Percentiles rank a stretch among this genome's conserved stretches.
Conservation (phyloP, 2,329 filamentous ascomycete species). For the Colletotrichum caudatum region DNA sequence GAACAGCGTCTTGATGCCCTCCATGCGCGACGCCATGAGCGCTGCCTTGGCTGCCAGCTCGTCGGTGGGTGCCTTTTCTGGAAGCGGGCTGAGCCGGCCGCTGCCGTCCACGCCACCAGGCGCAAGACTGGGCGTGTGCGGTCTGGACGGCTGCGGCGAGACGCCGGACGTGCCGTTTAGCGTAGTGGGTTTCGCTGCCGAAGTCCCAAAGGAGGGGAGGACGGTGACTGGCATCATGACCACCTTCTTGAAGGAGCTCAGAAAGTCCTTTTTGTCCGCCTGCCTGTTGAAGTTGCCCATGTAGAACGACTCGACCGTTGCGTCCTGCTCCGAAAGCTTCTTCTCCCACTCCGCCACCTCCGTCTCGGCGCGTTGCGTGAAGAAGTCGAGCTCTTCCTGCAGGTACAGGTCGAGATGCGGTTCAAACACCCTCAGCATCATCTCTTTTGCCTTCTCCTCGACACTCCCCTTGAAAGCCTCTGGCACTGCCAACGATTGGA, state of each 20-base stretch:
- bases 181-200: slow-evolving; percentile 43
- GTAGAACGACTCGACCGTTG: slow-evolving; percentile 90
- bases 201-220: slow-evolving; percentile 71
- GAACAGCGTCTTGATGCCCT: slow-evolving; percentile 94
- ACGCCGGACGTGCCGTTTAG: slow-evolving; percentile 49
- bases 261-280: slow-evolving; percentile 95
- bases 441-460: slow-evolving; percentile 72
- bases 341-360: slow-evolving; percentile 91
- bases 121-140: slow-evolving; percentile 61
- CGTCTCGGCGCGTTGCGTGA: slow-evolving; percentile 79
- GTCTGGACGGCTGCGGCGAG: slow-evolving; percentile 58
- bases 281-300: slow-evolving; percentile 96
- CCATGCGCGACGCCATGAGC: slow-evolving; percentile 92
- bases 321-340: slow-evolving; percentile 90
- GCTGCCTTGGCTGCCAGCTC: slow-evolving; percentile 98
- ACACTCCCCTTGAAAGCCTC: slow-evolving; percentile 71
- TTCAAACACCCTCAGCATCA: slow-evolving; percentile 83
- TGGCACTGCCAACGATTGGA: slow-evolving; percentile 76
- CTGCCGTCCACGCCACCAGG: slow-evolving; percentile 53
- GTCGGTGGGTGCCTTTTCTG: slow-evolving; percentile 80
- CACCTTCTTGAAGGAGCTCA: slow-evolving; percentile 97
- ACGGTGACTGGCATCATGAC: slow-evolving; percentile 99
- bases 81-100: slow-evolving; percentile 59
- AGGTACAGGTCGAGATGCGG: slow-evolving; percentile 95
- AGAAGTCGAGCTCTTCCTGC: slow-evolving; percentile 89